phyloP scores from a whole-genome alignment of 129 eudicot species.

The Solidago caesia region DNA sequence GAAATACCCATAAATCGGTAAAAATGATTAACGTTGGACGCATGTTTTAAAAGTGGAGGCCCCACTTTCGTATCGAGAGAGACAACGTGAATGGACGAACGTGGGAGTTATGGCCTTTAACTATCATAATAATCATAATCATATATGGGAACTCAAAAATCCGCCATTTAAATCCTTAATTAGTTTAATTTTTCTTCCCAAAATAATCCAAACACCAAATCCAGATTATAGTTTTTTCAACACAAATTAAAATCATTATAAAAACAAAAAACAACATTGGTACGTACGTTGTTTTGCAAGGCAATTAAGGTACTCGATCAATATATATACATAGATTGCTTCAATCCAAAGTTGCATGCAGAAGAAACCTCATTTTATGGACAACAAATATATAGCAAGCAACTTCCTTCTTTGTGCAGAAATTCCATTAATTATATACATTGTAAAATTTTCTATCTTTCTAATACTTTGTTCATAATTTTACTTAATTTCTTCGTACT shows the following conservation, averaged over 20 bases:
- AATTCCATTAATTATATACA: background rate
- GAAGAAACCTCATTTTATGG: slow-evolving; percentile 25
- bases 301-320: slow-evolving; percentile 25
- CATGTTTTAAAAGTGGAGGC: slow-evolving; percentile 22
- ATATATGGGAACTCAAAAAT: background rate
- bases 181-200: background rate
- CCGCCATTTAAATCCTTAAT: slow-evolving; percentile 17
- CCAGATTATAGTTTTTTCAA: slow-evolving; percentile 21
- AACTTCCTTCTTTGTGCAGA: slow-evolving; percentile 33
- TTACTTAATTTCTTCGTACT: background rate
- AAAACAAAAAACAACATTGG: background rate
- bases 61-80: slow-evolving; percentile 21
- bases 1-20: background rate
- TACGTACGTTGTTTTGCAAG: background rate
- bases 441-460: slow-evolving; percentile 30
- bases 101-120: slow-evolving; percentile 15
- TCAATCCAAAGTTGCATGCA: slow-evolving; percentile 13
- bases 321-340: slow-evolving; percentile 29
- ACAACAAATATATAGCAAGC: slow-evolving; percentile 15
- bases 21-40: background rate
- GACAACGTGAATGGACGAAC: slow-evolving; percentile 23
- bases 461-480: background rate
- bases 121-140: no score
- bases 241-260: background rate
- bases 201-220: background rate